Evolutionary conservation across 2,329 filamentous ascomycete genomes (phyloP), one percentile per base, ranked within the genome.

Genomic region (Cytospora chrysosperma): DNA sequence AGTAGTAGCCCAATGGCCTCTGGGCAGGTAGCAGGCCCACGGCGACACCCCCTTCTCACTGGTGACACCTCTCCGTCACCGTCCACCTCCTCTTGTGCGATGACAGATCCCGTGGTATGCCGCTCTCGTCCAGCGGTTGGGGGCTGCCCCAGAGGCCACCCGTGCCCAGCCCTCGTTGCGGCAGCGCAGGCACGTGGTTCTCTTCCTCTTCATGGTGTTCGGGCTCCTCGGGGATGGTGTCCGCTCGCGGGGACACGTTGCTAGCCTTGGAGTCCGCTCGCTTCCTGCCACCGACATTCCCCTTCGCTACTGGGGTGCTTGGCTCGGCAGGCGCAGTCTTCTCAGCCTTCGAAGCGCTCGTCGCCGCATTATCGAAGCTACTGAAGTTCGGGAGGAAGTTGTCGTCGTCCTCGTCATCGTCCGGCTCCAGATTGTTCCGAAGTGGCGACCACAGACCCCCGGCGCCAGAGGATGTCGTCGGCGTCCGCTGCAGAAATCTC

Each of bases 41-140:
- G 28, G 9, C 28, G 9, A 30, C 28, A 19, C 27, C 2, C n/a
- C 28, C 28, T 37, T 21, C 28, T 30, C 28, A 30, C 28, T 30
- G 28, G 32, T 67, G 71, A 53, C 66, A 66, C 30, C 72, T 77
- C 68, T 86, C 83, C 53, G 78, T 84, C 5, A 85, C 78, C 26
- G 83, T 85, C 84, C 84, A 86, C 27, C 83, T 76, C 58, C 83
- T 73, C 73, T 85, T 86, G 1, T 77, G 74, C 24, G 77, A 74
- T 37, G 75, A 78, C 62, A 77, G 63, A 62, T 85, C 83, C 8
- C 80, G 75, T 32, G 77, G 72, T 32, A 74, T 75, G 59, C 84
- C 82, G 0, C 77, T 79, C 50, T 81, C 76, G 9, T 75, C 78
- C 17, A 78, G 75, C 24, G 80, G 77, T 57, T 74, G 73, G 3